phyloP scores from a whole-genome alignment of 2,329 filamentous ascomycete species.

The Diaporthe capsici region DNA sequence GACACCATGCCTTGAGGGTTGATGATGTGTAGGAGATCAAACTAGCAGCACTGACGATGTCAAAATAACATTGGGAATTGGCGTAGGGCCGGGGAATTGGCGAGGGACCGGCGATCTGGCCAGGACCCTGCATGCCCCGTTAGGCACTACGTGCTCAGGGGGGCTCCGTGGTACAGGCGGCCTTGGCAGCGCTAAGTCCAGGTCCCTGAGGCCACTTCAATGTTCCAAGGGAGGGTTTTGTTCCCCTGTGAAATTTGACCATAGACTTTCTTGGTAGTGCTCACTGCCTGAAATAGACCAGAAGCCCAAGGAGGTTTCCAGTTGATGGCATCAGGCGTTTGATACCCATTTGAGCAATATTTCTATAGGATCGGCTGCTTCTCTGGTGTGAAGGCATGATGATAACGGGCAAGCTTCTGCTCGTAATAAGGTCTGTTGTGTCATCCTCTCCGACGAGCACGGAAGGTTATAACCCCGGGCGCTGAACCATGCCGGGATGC shows the following conservation, averaged over 20 bases:
- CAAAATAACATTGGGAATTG: neutral
- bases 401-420: neutral
- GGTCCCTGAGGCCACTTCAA: neutral
- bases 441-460: constrained; percentile 1
- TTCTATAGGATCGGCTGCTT: neutral
- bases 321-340: neutral
- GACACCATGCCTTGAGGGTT: neutral
- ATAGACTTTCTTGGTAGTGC: neutral
- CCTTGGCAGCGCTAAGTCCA: neutral
- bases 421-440: neutral
- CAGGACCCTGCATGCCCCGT: neutral
- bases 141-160: neutral
- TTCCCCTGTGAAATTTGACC: neutral
- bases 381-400: neutral
- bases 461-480: neutral
- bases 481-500: constrained; percentile 17
- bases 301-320: too few species aligned
- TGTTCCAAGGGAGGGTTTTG: neutral
- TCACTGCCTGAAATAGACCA: neutral
- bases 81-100: neutral
- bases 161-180: neutral
- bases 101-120: neutral
- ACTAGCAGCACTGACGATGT: neutral
- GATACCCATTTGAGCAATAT: too few species aligned
- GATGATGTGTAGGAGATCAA: neutral